Base-by-base conservation (phyloP, 768 basidiomycete genomes). In the Kwoniella sp. region DNA sequence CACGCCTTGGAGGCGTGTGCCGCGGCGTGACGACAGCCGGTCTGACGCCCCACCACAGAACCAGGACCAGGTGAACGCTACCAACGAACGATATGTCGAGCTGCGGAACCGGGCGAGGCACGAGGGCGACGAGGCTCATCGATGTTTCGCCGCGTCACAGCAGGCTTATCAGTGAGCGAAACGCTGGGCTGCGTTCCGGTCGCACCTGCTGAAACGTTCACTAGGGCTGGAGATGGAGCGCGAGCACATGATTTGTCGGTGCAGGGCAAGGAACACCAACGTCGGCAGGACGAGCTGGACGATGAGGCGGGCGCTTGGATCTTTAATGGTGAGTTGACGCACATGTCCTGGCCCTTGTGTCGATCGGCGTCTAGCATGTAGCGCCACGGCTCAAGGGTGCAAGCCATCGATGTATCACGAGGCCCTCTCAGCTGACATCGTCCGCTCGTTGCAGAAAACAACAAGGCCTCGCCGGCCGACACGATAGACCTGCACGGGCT, bases 401-500 rank as follows among this genome's bases (percentile, higher is more conserved):
- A n/a, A n/a, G n/a, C n/a, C n/a, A n/a, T n/a, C n/a, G n/a, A n/a
- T n/a, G n/a, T n/a, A n/a, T n/a, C n/a, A n/a, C n/a, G n/a, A n/a
- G 28, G 27, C 47, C 33, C 7, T 44, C 29, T 45, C 23, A 11
- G 22, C 5, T 36, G 11, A 42, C 27, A 25, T 40, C 27, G 8
- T 37, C 17, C n/a, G n/a, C 11, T 38, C 34, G 15, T 26, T 25
- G 38, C 41, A 71, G 70, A 65, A 33, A 74, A 74, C 65, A 74
- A 92, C 76, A 79, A 84, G 81, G 83, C 86, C 55, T 83, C 84
- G 45, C 73, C 80, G 52, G 79, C 80, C 0, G 87, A 85, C 1
- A 87, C 90, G 71, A 77, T 95, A 38, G 88, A 96, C 73, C 76
- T 96, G 20, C 92, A 96, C 67, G 92, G 89, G 1, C 76, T 98